Evolutionary conservation across 306 rosid genomes (phyloP).

Genomic region (Lathyrus sativus): DNA sequence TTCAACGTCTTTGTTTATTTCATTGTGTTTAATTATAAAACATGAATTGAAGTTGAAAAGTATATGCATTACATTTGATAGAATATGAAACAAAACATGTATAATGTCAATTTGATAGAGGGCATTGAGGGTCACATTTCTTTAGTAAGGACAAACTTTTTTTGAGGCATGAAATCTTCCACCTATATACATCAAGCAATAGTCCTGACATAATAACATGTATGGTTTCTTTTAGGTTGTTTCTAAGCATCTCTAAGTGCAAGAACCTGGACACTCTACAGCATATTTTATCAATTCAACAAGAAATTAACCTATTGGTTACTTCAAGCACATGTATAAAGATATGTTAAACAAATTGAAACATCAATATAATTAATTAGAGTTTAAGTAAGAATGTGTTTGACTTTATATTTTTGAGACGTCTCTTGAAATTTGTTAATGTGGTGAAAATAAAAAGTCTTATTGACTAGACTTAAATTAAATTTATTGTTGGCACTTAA

Average conservation of each 20-base stretch:
- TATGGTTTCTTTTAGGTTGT: constrained; percentile 14
- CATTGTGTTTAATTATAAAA: not conserved
- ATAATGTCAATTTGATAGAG: constrained; percentile 12
- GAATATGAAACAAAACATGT: not conserved
- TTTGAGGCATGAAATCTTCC: not conserved
- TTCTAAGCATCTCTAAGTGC: constrained; percentile 22
- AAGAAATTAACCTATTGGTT: not conserved
- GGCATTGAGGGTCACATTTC: constrained; percentile 18
- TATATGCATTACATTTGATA: not conserved
- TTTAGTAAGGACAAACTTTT: constrained; percentile 13
- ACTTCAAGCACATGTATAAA: constrained; percentile 19
- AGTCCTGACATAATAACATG: constrained; percentile 35
- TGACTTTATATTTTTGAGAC: no score
- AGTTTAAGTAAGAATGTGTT: not conserved
- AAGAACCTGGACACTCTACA: constrained; percentile 42
- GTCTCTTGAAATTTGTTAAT: not conserved
- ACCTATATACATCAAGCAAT: constrained; percentile 3
- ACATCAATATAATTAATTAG: not conserved
- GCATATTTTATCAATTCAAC: constrained; percentile 21
- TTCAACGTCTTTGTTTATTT: no score
- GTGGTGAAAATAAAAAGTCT: not conserved
- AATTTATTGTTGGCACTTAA: not conserved
- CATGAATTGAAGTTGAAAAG: not conserved
- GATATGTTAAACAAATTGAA: constrained; percentile 32
- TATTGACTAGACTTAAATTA: not conserved